Evolutionary conservation across 768 basidiomycete species (phyloP).

Genomic region (Suillus brevipes): DNA sequence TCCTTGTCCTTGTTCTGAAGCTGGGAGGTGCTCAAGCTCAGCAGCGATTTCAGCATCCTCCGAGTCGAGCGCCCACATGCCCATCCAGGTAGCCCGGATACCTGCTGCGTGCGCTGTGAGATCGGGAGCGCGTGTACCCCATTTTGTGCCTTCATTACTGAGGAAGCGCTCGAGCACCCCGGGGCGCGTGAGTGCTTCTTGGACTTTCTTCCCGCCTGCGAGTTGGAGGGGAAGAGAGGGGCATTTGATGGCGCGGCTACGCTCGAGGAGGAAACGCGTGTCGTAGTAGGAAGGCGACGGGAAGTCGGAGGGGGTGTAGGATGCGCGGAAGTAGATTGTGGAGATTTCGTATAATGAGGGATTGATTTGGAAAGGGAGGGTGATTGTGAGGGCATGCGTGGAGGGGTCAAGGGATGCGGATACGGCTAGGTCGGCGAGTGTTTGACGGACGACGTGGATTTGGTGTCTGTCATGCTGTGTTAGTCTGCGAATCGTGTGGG

Average conservation of each 20-base stretch:
- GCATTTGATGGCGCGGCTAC: constrained; percentile 87
- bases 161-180: constrained; percentile 78
- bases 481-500: neutral
- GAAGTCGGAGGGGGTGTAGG: constrained; percentile 84
- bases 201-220: constrained; percentile 96
- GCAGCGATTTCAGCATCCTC: constrained; percentile 23
- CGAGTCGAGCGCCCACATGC: constrained; percentile 76
- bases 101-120: constrained; percentile 35
- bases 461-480: constrained; percentile 50
- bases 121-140: constrained; percentile 37
- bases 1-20: neutral
- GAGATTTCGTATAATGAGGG: constrained; percentile 62
- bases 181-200: constrained; percentile 78
- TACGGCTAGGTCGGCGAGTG: constrained; percentile 64
- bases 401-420: constrained; percentile 55
- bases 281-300: constrained; percentile 62
- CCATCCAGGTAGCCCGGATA: constrained; percentile 80
- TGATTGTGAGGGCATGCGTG: constrained; percentile 45
- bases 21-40: constrained; percentile 5
- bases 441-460: constrained; percentile 74
- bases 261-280: constrained; percentile 78
- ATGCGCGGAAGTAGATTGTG: constrained; percentile 88
- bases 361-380: constrained; percentile 11
- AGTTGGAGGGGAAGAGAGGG: constrained; percentile 88
- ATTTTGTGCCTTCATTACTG: constrained; percentile 34